Evolutionary conservation across 2,329 filamentous ascomycete species (phyloP).

Genomic region (Scytalidium sp.): DNA sequence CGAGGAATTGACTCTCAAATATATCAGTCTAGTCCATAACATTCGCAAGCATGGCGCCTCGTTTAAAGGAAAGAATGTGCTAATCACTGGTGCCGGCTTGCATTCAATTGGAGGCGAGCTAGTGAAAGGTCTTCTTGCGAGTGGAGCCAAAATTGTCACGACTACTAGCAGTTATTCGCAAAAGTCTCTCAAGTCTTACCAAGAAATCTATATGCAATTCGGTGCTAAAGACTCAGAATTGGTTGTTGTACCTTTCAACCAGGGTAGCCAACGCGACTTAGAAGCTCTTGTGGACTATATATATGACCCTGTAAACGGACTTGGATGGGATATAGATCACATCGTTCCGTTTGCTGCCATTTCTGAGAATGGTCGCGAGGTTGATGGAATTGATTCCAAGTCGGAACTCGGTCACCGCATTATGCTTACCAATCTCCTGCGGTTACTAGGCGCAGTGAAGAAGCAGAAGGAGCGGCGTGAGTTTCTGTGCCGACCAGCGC

Average conservation of each 20-base stretch:
- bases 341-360: slow-evolving; percentile 95
- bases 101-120: slow-evolving; percentile 96
- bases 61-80: slow-evolving; percentile 86
- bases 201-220: slow-evolving; percentile 91
- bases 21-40: slow-evolving; percentile 84
- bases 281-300: slow-evolving; percentile 91
- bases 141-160: slow-evolving; percentile 90
- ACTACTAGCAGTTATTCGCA: slow-evolving; percentile 95
- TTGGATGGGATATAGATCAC: slow-evolving; percentile 95
- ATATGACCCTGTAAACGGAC: slow-evolving; percentile 87
- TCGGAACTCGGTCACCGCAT: slow-evolving; percentile 95
- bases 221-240: slow-evolving; percentile 90
- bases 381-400: slow-evolving; percentile 90
- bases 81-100: slow-evolving; percentile 95
- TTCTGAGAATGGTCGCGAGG: slow-evolving; percentile 91
- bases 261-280: slow-evolving; percentile 94
- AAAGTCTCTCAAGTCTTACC: slow-evolving; percentile 96
- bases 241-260: slow-evolving; percentile 96
- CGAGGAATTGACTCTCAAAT: slow-evolving; percentile 78
- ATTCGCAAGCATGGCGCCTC: slow-evolving; percentile 81
- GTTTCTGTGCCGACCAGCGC: slow-evolving; percentile 88
- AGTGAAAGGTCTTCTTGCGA: slow-evolving; percentile 87
- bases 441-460: slow-evolving; percentile 86
- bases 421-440: slow-evolving; percentile 93
- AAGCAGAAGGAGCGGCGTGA: slow-evolving; percentile 78